Percentiles rank a stretch among this genome's conserved stretches.
These are phyloP conservation scores for Pestalotiopsis sp. DNA, from an alignment of 2,329 filamentous ascomycete genomes.

Conservation along the genomic window DNA sequence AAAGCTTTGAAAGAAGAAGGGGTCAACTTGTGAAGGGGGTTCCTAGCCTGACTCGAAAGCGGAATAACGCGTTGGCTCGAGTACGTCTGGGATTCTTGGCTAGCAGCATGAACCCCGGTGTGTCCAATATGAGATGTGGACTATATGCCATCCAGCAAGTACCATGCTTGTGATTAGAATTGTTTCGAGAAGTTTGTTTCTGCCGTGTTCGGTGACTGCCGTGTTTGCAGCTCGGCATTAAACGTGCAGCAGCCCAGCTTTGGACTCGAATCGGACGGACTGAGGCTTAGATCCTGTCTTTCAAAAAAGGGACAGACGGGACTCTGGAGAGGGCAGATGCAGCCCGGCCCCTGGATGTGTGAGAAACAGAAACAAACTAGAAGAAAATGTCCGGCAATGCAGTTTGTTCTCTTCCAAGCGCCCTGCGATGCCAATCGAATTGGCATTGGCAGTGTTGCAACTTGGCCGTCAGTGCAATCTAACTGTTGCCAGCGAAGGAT, in stretches of 20 bases:
- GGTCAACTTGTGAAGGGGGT: background rate
- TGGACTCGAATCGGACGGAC: background rate
- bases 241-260: background rate
- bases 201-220: background rate
- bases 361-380: background rate
- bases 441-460: background rate
- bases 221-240: background rate
- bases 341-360: background rate
- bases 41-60: background rate
- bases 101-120: background rate
- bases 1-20: background rate
- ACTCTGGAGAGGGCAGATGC: background rate
- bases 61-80: background rate
- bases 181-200: background rate
- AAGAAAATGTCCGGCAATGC: background rate
- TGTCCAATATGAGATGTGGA: background rate
- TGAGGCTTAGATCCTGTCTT: background rate
- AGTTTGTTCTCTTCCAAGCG: background rate
- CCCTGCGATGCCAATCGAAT: background rate
- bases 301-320: background rate
- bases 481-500: background rate
- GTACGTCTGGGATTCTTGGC: background rate
- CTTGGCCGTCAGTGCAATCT: background rate
- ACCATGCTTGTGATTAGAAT: background rate
- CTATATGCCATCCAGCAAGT: background rate